Evolutionary conservation across 805 yeast species (phyloP).

Genomic region (Candida pseudoglaebosa): DNA sequence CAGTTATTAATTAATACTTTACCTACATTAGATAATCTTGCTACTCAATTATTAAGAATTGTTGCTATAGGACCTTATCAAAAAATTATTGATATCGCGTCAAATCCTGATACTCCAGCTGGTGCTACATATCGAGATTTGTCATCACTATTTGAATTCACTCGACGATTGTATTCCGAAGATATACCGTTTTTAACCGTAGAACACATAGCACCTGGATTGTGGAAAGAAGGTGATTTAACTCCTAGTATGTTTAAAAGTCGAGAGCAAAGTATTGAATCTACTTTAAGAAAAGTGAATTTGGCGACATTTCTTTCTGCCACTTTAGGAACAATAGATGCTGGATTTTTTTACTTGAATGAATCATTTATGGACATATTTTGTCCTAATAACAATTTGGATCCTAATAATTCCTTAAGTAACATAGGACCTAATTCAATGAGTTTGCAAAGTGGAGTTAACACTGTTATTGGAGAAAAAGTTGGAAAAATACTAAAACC

Average conservation of each 20-base stretch:
- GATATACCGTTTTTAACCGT: slow-evolving; percentile 71
- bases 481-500: slow-evolving; percentile 67
- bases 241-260: slow-evolving; percentile 57
- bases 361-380: slow-evolving; percentile 83
- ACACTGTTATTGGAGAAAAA: slow-evolving; percentile 33
- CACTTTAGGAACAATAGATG: slow-evolving; percentile 75
- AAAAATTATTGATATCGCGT: slow-evolving; percentile 65
- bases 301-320: slow-evolving; percentile 87
- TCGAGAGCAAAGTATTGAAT: slow-evolving; percentile 57
- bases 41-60: slow-evolving; percentile 73
- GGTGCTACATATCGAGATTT: slow-evolving; percentile 66
- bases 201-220: slow-evolving; percentile 65
- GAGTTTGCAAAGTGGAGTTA: slow-evolving; percentile 32
- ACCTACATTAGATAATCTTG: slow-evolving; percentile 75
- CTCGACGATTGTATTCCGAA: slow-evolving; percentile 64
- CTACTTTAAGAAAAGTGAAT: slow-evolving; percentile 77
- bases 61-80: slow-evolving; percentile 74
- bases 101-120: slow-evolving; percentile 59
- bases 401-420: slow-evolving; percentile 42
- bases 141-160: slow-evolving; percentile 73
- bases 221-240: slow-evolving; percentile 60
- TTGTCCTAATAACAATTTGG: slow-evolving; percentile 66
- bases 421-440: slow-evolving; percentile 25
- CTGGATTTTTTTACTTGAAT: slow-evolving; percentile 83
- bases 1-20: slow-evolving; percentile 65